A percentile compares a stretch with the other conserved stretches of the same genome.
phyloP scores from a whole-genome alignment of 345 rosid species.

The Alliaria petiolata region DNA sequence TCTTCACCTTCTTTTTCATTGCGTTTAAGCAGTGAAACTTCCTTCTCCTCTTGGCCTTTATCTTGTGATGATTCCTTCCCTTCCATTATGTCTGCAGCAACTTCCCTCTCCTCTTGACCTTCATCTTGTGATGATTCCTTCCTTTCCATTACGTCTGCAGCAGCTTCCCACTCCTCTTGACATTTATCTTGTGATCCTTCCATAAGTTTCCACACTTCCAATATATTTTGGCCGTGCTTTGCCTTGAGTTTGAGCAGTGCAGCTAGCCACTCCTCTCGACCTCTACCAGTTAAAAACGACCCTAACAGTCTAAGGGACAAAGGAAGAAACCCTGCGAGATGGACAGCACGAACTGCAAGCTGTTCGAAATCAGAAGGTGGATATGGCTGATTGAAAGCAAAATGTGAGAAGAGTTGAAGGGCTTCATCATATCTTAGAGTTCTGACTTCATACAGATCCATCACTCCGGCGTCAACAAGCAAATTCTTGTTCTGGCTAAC shows the following conservation, averaged over 20 bases:
- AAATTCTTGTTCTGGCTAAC: slow-evolving; percentile 10
- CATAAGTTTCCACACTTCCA: slow-evolving; percentile 16
- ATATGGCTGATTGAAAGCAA: slow-evolving; percentile 2
- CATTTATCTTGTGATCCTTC: not conserved
- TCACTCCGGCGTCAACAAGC: not conserved
- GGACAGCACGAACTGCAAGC: slow-evolving; percentile 10
- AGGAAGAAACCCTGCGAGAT: slow-evolving; percentile 18
- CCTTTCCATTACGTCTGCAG: not conserved
- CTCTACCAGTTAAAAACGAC: not conserved
- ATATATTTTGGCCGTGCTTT: not conserved
- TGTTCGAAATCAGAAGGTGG: slow-evolving; percentile 3
- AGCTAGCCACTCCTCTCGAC: not conserved
- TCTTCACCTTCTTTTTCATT: too few relatives aligned
- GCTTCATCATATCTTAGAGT: slow-evolving; percentile 13
- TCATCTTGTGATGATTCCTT: not conserved
- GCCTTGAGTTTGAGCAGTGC: not conserved
- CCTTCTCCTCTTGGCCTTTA: not conserved
- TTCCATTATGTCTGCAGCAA: not conserved
- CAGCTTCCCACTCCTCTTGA: not conserved
- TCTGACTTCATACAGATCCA: slow-evolving; percentile 3
- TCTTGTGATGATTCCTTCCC: not conserved
- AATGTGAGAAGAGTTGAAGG: slow-evolving; percentile 14
- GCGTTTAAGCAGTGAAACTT: not conserved
- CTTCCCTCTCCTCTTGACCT: not conserved
- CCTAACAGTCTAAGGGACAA: not conserved